Conservation (phyloP, 371 early-diverging fungal species). For the Antonospora locustae region DNA sequence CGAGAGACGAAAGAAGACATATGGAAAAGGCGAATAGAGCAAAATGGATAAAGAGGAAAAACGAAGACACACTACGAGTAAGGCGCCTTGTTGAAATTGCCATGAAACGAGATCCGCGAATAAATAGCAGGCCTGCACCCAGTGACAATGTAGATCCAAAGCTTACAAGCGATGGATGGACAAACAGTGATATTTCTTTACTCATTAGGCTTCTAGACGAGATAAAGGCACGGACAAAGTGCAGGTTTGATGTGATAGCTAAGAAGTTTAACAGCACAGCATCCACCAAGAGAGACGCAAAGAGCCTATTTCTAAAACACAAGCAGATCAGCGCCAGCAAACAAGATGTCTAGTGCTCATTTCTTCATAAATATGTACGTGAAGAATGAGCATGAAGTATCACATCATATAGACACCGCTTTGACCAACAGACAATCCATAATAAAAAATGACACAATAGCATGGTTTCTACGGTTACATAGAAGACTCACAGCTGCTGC, state of each 20-base stretch:
- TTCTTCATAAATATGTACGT: too few relatives aligned
- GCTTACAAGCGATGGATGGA: slow-evolving; percentile 38
- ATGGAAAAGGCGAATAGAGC: slow-evolving; percentile 38
- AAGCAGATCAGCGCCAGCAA: too few relatives aligned
- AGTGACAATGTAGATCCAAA: slow-evolving; percentile 22
- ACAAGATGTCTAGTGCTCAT: too few relatives aligned
- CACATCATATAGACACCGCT: too few relatives aligned
- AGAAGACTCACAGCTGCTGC: too few relatives aligned
- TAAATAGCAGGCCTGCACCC: slow-evolving; percentile 39
- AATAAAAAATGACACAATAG: too few relatives aligned
- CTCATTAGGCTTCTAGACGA: slow-evolving; percentile 23
- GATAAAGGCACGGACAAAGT: slow-evolving; percentile 23
- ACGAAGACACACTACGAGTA: slow-evolving; percentile 38
- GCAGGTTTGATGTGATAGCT: slow-evolving; percentile 37
- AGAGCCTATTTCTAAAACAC: too few relatives aligned
- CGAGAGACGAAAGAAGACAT: slow-evolving; percentile 32
- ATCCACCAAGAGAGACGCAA: slow-evolving; percentile 9
- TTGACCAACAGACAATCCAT: too few relatives aligned
- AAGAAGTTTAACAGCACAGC: slow-evolving; percentile 10
- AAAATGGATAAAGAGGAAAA: slow-evolving; percentile 30
- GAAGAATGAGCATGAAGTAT: too few relatives aligned
- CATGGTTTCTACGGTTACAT: too few relatives aligned
- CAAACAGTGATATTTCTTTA: slow-evolving; percentile 20
- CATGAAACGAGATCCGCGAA: slow-evolving; percentile 49
- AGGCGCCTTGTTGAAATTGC: slow-evolving; percentile 45